These are phyloP conservation scores for Candida awuae DNA, from an alignment of 805 yeast genomes.

Conservation along the genomic window DNA sequence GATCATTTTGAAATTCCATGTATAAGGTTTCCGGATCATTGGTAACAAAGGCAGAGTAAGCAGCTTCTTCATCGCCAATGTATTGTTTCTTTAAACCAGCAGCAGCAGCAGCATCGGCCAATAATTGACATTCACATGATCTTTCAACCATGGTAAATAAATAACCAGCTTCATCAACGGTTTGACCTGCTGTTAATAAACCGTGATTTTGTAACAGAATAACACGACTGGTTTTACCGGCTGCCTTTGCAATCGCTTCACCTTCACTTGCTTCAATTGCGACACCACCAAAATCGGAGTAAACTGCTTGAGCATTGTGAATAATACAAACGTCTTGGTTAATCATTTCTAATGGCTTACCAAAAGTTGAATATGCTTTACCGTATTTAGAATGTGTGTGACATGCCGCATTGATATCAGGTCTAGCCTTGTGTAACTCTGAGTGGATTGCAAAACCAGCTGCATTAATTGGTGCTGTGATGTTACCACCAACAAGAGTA, in stretches of 20 bases:
- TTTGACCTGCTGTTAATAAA: slow-evolving; percentile 57
- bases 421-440: slow-evolving; percentile 58
- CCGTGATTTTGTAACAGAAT: slow-evolving; percentile 65
- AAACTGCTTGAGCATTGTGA: slow-evolving; percentile 59
- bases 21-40: slow-evolving; percentile 64
- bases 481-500: slow-evolving; percentile 50
- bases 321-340: slow-evolving; percentile 71
- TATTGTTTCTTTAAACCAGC: slow-evolving; percentile 33
- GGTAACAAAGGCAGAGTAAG: slow-evolving; percentile 50
- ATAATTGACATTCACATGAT: slow-evolving; percentile 56
- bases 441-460: slow-evolving; percentile 70
- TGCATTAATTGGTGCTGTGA: slow-evolving; percentile 41
- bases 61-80: slow-evolving; percentile 57
- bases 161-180: slow-evolving; percentile 71
- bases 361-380: slow-evolving; percentile 58
- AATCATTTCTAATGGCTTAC: slow-evolving; percentile 64
- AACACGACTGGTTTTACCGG: slow-evolving; percentile 50
- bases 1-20: slow-evolving; percentile 68
- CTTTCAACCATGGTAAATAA: slow-evolving; percentile 56
- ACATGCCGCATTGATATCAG: slow-evolving; percentile 65
- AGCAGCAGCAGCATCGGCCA: slow-evolving; percentile 46
- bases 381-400: slow-evolving; percentile 63
- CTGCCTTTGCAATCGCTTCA: slow-evolving; percentile 46
- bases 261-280: slow-evolving; percentile 65
- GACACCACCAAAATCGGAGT: slow-evolving; percentile 68